Conservation (phyloP, 2,329 filamentous ascomycete species). For the Cercospora sp. region DNA sequence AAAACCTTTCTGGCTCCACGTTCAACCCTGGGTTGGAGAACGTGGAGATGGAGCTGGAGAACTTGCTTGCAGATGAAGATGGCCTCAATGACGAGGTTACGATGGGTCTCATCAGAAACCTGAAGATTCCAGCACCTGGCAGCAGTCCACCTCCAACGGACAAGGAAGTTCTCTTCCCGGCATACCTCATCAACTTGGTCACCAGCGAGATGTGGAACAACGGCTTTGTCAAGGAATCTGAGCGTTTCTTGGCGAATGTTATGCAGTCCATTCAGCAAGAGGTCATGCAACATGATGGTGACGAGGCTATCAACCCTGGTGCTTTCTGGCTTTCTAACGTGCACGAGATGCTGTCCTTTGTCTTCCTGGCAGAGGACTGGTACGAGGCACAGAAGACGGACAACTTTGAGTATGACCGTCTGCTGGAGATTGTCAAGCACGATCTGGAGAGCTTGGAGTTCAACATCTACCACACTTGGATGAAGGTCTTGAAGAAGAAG, state of each 20-base stretch:
- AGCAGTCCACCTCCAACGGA: constrained; percentile 88
- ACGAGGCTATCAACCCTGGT: constrained; percentile 94
- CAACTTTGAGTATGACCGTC: constrained; percentile 97
- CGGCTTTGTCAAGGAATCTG: constrained; percentile 98
- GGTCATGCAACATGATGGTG: constrained; percentile 97
- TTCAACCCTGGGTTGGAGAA: constrained; percentile 83
- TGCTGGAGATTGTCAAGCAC: constrained; percentile 98
- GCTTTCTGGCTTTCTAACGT: constrained; percentile 99
- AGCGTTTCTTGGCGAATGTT: constrained; percentile 96
- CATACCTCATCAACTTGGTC: constrained; percentile 97
- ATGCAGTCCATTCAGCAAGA: constrained; percentile 99
- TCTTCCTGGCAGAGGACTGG: constrained; percentile 98
- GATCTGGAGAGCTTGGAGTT: constrained; percentile 97
- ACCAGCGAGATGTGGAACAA: constrained; percentile 99
- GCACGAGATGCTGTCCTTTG: constrained; percentile 99
- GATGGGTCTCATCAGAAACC: constrained; percentile 90
- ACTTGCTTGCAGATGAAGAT: constrained; percentile 90
- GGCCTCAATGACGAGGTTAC: constrained; percentile 95
- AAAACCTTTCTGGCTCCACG: constrained; percentile 70
- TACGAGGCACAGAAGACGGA: constrained; percentile 99
- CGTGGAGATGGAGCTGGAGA: constrained; percentile 92
- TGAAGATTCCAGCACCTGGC: constrained; percentile 90
- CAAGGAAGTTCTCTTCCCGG: constrained; percentile 98
- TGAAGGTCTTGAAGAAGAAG: constrained; percentile 99
- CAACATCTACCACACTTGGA: constrained; percentile 99